These are phyloP conservation scores for Spirogloea muscicola DNA, from an alignment of 139 green algal genomes.

Conservation along the genomic window DNA sequence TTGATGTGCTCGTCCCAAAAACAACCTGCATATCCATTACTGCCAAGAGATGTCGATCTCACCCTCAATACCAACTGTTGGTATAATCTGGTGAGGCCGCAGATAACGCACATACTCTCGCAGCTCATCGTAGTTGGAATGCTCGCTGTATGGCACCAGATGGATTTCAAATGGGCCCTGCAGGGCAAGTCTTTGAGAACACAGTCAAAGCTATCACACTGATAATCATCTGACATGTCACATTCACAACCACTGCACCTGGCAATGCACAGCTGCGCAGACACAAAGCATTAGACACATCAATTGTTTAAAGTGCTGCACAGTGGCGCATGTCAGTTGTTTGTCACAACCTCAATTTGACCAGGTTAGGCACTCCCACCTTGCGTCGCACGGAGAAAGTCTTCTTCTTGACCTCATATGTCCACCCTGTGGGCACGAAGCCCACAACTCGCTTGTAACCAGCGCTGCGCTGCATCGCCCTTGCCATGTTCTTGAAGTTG, in stretches of 20 bases:
- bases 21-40: too few relatives aligned
- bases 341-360: background rate
- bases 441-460: constrained; percentile 66
- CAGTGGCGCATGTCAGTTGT: too few relatives aligned
- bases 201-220: too few relatives aligned
- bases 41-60: too few relatives aligned
- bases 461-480: background rate
- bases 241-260: too few relatives aligned
- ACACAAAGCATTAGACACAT: too few relatives aligned
- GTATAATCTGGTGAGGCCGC: constrained; percentile 64
- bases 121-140: constrained; percentile 77
- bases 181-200: too few relatives aligned
- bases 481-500: constrained; percentile 69
- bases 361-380: too few relatives aligned
- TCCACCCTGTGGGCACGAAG: constrained; percentile 86
- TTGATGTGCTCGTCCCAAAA: too few relatives aligned
- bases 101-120: constrained; percentile 70
- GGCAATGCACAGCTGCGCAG: too few relatives aligned
- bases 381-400: constrained; percentile 23
- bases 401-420: constrained; percentile 65
- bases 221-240: too few relatives aligned
- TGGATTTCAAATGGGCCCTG: constrained; percentile 53
- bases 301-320: too few relatives aligned
- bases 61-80: constrained; percentile 69
- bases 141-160: constrained; percentile 87